Evolutionary conservation across 2,329 filamentous ascomycete genomes (phyloP).

Genomic region (Aureobasidium sp.): DNA sequence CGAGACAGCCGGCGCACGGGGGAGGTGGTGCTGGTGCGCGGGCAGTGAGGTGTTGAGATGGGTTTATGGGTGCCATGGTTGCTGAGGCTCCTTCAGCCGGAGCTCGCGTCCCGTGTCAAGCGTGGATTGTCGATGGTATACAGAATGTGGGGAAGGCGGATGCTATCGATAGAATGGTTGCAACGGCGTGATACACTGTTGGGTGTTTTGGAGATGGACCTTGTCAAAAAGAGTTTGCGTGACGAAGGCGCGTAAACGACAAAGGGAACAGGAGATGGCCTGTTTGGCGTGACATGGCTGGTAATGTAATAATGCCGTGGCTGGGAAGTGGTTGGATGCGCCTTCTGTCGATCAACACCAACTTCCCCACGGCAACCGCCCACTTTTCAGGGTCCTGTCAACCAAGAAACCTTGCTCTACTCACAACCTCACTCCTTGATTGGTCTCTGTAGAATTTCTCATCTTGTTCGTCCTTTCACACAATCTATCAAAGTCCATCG

Average conservation of each 20-base stretch:
- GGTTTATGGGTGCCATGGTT: not conserved
- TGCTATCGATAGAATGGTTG: not conserved
- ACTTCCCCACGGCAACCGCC: constrained; percentile 9
- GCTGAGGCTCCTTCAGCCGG: not conserved
- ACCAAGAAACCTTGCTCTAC: constrained; percentile 1
- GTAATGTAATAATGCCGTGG: not conserved
- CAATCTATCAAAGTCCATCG: not conserved
- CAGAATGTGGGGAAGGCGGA: not conserved
- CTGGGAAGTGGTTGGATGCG: constrained; percentile 7
- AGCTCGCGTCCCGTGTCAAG: not conserved
- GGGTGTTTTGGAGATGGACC: not conserved
- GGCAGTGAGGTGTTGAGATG: not conserved
- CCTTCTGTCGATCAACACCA: not conserved
- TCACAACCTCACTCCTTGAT: not conserved
- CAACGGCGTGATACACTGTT: not conserved
- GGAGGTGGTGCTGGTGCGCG: constrained; percentile 5
- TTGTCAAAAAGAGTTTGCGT: not conserved
- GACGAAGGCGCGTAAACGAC: not conserved
- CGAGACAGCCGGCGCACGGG: constrained; percentile 14
- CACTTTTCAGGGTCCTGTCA: constrained; percentile 9
- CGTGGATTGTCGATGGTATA: not conserved
- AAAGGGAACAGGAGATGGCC: not conserved
- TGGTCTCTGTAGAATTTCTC: not conserved
- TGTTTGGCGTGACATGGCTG: not conserved
- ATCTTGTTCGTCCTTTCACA: not conserved